Evolutionary conservation across 768 basidiomycete genomes (phyloP).

Genomic region (Leucosporidium scottii): DNA sequence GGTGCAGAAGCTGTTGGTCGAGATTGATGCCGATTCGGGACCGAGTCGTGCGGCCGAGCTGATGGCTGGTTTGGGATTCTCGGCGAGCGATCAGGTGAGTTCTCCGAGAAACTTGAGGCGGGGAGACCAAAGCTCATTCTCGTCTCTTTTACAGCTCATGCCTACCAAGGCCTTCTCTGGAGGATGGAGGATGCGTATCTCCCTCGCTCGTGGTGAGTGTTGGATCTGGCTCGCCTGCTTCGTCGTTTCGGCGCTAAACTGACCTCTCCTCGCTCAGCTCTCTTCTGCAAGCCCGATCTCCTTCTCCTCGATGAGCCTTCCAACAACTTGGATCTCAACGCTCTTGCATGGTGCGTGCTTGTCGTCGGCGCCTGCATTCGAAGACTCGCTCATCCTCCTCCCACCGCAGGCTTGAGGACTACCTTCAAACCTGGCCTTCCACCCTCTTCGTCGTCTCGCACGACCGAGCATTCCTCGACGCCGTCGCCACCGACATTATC

Average conservation of each 20-base stretch:
- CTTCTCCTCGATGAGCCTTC: conserved; percentile 53
- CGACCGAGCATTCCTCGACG: conserved; percentile 94
- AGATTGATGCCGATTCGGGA: conserved; percentile 97
- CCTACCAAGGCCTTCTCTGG: conserved; percentile 38
- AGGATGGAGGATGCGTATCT: conserved; percentile 99
- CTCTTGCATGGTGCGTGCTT: conserved; percentile 72
- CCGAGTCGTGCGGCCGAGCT: conserved; percentile 87
- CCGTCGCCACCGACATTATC: conserved; percentile 96
- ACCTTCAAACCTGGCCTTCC: conserved; percentile 36
- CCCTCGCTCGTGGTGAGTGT: conserved; percentile 54
- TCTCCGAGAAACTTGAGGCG: conserved; percentile 38
- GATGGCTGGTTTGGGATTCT: conserved; percentile 87
- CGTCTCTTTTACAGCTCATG: conserved; percentile 1
- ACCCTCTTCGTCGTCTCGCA: conserved; percentile 60
- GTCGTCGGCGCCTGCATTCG: neutral
- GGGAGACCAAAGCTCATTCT: conserved; percentile 43
- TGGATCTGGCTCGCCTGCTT: too few species aligned
- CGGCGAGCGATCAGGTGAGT: conserved; percentile 73
- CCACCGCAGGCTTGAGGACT: conserved; percentile 34
- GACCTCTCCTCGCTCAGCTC: conserved; percentile 50
- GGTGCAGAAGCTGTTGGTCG: conserved; percentile 80
- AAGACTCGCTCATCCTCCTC: too few species aligned
- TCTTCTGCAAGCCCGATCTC: conserved; percentile 76
- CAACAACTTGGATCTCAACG: conserved; percentile 96
- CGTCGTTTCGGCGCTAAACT: neutral